Conservation (phyloP, 2,329 filamentous ascomycete species). For the Stagonosporopsis cucurbitacearum region DNA sequence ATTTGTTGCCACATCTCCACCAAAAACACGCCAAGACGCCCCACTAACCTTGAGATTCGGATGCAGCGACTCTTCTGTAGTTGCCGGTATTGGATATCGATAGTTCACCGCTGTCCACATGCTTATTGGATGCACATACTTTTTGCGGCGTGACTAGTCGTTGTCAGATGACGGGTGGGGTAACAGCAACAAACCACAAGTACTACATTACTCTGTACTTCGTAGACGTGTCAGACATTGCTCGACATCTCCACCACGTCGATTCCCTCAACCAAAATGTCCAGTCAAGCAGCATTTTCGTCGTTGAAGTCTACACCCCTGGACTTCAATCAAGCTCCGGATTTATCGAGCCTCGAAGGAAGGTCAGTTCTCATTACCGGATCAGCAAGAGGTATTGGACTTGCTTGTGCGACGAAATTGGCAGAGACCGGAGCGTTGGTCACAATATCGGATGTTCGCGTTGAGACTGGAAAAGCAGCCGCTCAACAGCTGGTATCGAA, state of each 20-base stretch:
- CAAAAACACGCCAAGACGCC: background rate
- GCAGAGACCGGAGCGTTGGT: constrained; percentile 33
- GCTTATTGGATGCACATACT: background rate
- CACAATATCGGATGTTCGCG: constrained; percentile 34
- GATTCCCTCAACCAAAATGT: background rate
- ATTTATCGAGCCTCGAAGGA: constrained; percentile 24
- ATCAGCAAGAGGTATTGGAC: constrained; percentile 36
- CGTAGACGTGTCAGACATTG: background rate
- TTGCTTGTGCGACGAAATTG: constrained; percentile 26
- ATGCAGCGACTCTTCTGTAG: constrained; percentile 1
- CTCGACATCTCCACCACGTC: too few relatives aligned
- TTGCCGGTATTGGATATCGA: background rate
- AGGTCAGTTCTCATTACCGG: constrained; percentile 37
- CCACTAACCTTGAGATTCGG: constrained; percentile 4
- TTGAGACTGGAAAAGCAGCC: constrained; percentile 18
- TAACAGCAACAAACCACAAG: background rate
- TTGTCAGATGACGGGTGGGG: background rate
- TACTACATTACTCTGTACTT: background rate
- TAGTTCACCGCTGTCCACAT: too few relatives aligned
- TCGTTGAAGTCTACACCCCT: constrained; percentile 12
- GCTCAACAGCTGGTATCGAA: constrained; percentile 20
- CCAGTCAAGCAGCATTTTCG: background rate
- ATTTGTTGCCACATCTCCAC: constrained; percentile 1
- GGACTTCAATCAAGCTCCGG: constrained; percentile 19
- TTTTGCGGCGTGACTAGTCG: background rate